A percentile compares a stretch with the other conserved stretches of the same genome.
Evolutionary conservation across 768 basidiomycete species (phyloP).

Genomic region (Hygrophoropsis aurantiaca): DNA sequence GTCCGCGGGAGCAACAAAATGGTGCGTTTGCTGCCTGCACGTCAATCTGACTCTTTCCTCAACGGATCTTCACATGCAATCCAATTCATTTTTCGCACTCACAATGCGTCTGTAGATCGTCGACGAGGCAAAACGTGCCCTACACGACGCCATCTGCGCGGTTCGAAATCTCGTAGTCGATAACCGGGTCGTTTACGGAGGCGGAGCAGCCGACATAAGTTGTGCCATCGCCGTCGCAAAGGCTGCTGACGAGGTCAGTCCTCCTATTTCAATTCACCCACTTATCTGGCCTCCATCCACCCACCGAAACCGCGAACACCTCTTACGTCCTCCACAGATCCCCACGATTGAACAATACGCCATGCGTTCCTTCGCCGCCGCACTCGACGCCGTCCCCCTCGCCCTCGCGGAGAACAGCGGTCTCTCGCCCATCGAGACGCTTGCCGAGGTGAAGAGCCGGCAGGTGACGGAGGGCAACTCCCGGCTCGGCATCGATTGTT

Average conservation of each 20-base stretch:
- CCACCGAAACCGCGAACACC: constrained; percentile 4
- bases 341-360: constrained; percentile 99
- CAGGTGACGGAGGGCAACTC: constrained; percentile 87
- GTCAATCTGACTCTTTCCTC: no score
- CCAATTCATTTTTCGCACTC: no score
- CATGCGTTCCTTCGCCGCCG: constrained; percentile 98
- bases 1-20: constrained; percentile 99
- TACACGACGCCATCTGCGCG: constrained; percentile 97
- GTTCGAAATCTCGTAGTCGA: constrained; percentile 95
- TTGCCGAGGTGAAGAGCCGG: constrained; percentile 92
- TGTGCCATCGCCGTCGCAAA: constrained; percentile 90
- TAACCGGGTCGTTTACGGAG: constrained; percentile 97
- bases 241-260: constrained; percentile 85
- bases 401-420: constrained; percentile 99
- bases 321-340: constrained; percentile 49
- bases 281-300: background rate
- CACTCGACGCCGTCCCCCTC: constrained; percentile 91
- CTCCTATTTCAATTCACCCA: background rate
- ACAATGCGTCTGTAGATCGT: constrained; percentile 82
- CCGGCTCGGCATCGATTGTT: constrained; percentile 90
- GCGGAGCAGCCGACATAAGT: constrained; percentile 97
- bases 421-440: constrained; percentile 91
- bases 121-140: constrained; percentile 96
- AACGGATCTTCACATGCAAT: no score
- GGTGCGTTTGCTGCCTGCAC: constrained; percentile 47